phyloP scores from a whole-genome alignment of 495 filamentous ascomycete species.

The Podospora didyma region DNA sequence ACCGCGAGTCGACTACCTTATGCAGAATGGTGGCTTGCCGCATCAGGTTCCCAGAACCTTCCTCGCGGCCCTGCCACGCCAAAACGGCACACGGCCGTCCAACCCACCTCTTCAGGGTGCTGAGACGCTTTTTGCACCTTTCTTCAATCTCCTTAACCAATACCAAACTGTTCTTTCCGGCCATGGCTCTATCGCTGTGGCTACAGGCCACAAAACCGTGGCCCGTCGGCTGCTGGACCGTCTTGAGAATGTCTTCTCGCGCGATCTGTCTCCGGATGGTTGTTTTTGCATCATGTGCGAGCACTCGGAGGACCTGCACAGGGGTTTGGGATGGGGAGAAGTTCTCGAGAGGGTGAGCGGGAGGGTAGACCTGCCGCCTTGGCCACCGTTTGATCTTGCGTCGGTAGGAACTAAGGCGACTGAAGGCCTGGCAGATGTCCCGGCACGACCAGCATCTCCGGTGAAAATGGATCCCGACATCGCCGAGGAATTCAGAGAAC shows the following conservation, averaged over 20 bases:
- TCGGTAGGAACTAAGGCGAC: constrained; percentile 54
- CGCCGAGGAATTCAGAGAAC: constrained; percentile 81
- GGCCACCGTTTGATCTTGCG: constrained; percentile 80
- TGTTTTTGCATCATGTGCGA: constrained; percentile 78
- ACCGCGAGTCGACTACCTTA: constrained; percentile 83
- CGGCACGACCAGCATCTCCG: constrained; percentile 52
- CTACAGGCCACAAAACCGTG: constrained; percentile 90
- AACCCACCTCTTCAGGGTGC: constrained; percentile 55
- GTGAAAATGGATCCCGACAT: constrained; percentile 89
- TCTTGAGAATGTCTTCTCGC: constrained; percentile 86
- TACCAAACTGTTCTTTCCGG: constrained; percentile 75
- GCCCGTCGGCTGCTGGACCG: constrained; percentile 91
- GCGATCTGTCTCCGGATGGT: constrained; percentile 79
- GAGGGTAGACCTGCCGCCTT: constrained; percentile 73
- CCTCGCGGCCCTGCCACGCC: constrained; percentile 49
- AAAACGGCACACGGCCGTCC: constrained; percentile 44
- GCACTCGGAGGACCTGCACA: constrained; percentile 47
- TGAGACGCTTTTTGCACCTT: constrained; percentile 69
- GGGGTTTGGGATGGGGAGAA: constrained; percentile 93
- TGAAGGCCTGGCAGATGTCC: constrained; percentile 41
- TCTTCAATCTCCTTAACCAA: constrained; percentile 76
- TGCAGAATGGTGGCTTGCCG: constrained; percentile 78
- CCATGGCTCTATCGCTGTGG: constrained; percentile 88
- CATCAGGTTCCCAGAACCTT: constrained; percentile 62
- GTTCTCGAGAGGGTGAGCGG: constrained; percentile 90